A percentile compares a stretch with the other conserved stretches of the same genome.
These are phyloP conservation scores for Coemansia sp. DNA, from an alignment of 192 early-diverging fungal genomes.

Conservation along the genomic window DNA sequence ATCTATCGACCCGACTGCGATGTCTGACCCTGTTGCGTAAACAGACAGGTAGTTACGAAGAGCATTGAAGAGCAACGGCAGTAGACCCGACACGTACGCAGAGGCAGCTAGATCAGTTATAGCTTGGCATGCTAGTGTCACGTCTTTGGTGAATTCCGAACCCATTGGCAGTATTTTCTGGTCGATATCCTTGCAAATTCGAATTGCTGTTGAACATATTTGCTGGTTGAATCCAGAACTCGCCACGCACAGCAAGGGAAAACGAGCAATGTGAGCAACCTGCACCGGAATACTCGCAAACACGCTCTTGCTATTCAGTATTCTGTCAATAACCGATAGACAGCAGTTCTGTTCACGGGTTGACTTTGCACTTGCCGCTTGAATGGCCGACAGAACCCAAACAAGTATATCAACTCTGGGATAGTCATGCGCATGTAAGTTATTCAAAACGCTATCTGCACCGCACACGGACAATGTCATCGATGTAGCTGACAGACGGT, in stretches of 20 bases:
- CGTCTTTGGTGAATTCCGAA: not conserved
- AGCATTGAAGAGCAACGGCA: constrained; percentile 9
- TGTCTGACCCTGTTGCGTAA: not conserved
- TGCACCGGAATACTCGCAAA: not conserved
- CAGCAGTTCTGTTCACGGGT: constrained; percentile 3
- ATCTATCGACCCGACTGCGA: not conserved
- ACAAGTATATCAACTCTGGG: not conserved
- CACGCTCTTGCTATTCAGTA: not conserved
- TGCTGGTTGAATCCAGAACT: constrained; percentile 10
- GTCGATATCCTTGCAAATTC: constrained; percentile 13
- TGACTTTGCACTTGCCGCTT: constrained; percentile 1
- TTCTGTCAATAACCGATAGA: constrained; percentile 3
- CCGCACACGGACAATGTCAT: not conserved
- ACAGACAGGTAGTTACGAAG: constrained; percentile 14
- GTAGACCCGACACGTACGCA: constrained; percentile 2
- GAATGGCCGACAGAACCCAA: constrained; percentile 8
- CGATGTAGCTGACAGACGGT: not conserved
- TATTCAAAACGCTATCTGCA: not conserved
- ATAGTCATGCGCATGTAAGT: not conserved
- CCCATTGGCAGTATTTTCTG: constrained; percentile 1
- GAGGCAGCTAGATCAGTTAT: not conserved
- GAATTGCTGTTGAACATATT: constrained; percentile 10
- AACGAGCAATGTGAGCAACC: constrained; percentile 10
- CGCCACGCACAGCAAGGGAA: constrained; percentile 16
- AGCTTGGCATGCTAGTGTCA: not conserved